A percentile compares a stretch with the other conserved stretches of the same genome.
Conservation (phyloP, 2,329 filamentous ascomycete genomes). For the Ceratocystis lukuohia region DNA sequence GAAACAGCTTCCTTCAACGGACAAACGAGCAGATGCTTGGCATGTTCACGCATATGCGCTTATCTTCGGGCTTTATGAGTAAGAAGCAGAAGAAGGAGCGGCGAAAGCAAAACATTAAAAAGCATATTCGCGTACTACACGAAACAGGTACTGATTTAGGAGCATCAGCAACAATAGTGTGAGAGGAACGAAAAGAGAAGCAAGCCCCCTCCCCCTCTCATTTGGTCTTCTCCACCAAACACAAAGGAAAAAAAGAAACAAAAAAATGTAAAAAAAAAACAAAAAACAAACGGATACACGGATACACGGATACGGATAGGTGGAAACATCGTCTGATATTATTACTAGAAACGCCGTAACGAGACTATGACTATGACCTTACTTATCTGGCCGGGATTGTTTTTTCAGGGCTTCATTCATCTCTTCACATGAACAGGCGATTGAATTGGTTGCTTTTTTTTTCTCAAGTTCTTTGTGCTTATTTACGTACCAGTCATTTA, state of each 20-base stretch:
- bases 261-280: background rate
- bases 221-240: no score
- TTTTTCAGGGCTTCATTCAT: background rate
- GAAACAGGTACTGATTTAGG: conserved; percentile 19
- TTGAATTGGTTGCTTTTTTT: background rate
- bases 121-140: conserved; percentile 28
- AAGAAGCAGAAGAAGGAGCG: conserved; percentile 25
- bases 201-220: background rate
- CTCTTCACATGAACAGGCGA: background rate
- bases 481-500: background rate
- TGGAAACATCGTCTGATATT: background rate
- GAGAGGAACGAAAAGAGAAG: background rate
- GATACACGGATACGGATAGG: background rate
- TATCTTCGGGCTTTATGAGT: conserved; percentile 14
- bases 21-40: conserved; percentile 15
- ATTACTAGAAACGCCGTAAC: conserved; percentile 2
- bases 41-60: conserved; percentile 12
- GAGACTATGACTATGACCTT: conserved; percentile 5
- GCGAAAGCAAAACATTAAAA: conserved; percentile 28
- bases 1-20: conserved; percentile 10
- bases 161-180: background rate
- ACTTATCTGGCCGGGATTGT: background rate
- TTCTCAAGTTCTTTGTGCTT: background rate
- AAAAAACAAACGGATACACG: background rate
- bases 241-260: background rate